Percentiles rank a stretch among this genome's conserved stretches.
These are phyloP conservation scores for Penicillium flavigenum DNA, from an alignment of 495 filamentous ascomycete genomes.

Conservation along the genomic window DNA sequence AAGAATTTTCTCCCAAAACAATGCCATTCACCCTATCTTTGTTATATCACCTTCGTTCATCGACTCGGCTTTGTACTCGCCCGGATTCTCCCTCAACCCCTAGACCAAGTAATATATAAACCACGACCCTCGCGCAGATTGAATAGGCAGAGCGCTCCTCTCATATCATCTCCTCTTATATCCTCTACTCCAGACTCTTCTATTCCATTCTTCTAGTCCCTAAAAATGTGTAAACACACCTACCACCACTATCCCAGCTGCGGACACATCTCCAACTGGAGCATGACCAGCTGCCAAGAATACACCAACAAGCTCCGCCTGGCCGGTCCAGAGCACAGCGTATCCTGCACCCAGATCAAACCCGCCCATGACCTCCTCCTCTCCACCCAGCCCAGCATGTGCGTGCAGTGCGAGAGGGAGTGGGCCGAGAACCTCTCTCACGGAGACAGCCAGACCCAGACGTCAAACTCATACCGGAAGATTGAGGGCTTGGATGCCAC, in stretches of 20 bases:
- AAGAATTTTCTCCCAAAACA: not conserved
- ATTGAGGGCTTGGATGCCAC: constrained; percentile 14
- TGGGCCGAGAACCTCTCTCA: not conserved
- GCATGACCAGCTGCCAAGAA: constrained; percentile 25
- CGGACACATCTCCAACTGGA: constrained; percentile 34
- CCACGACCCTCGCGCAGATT: not conserved
- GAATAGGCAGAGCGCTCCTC: not conserved
- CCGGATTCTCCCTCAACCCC: not conserved
- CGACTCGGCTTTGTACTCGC: constrained; percentile 2
- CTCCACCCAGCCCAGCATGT: constrained; percentile 9
- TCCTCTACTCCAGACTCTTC: not conserved
- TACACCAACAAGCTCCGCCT: constrained; percentile 23
- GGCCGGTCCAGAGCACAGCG: not conserved
- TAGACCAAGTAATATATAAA: not conserved
- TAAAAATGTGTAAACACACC: constrained; percentile 29
- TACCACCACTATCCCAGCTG: constrained; percentile 32
- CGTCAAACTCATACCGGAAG: not conserved
- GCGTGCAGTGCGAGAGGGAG: constrained; percentile 17
- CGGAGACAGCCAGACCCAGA: not conserved
- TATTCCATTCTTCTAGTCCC: not conserved
- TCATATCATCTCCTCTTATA: not conserved
- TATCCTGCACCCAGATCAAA: constrained; percentile 7
- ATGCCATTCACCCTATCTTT: constrained; percentile 1
- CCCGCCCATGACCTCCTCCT: constrained; percentile 13
- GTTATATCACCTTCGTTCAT: not conserved